Evolutionary conservation across 257 asterid species (phyloP).

Genomic region (Mentha longifolia): DNA sequence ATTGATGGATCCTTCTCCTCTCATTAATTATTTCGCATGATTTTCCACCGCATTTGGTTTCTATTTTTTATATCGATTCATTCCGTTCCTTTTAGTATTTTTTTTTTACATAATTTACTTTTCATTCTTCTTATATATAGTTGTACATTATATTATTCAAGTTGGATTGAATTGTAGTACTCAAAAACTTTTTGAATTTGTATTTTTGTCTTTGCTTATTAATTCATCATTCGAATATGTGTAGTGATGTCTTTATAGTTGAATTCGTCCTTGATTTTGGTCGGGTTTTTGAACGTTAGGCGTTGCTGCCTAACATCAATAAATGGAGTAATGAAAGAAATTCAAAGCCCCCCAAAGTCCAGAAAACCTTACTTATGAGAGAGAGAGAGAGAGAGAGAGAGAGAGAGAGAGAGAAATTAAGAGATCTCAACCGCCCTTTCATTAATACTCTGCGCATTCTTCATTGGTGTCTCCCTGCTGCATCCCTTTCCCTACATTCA

Average conservation of each 20-base stretch:
- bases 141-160: neutral
- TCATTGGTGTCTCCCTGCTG: conserved; percentile 12
- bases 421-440: conserved; percentile 45
- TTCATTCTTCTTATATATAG: no score
- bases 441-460: conserved; percentile 34
- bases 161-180: neutral
- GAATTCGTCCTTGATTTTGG: neutral
- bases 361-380: conserved; percentile 10
- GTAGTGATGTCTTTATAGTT: neutral
- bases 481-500: conserved; percentile 25
- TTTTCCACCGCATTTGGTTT: conserved; percentile 29
- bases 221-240: neutral
- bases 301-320: conserved; percentile 2
- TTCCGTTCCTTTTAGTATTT: neutral
- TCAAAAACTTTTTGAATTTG: neutral
- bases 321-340: conserved; percentile 18
- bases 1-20: conserved; percentile 17
- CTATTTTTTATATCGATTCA: conserved; percentile 10
- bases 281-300: conserved; percentile 8
- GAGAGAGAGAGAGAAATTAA: conserved; percentile 31
- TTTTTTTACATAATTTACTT: no score
- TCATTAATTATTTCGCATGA: neutral
- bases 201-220: neutral
- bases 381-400: conserved; percentile 6
- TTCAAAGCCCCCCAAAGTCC: conserved; percentile 22